Base-by-base conservation (phyloP, 169 alveolate species). In the Plasmodium reichenowi region DNA sequence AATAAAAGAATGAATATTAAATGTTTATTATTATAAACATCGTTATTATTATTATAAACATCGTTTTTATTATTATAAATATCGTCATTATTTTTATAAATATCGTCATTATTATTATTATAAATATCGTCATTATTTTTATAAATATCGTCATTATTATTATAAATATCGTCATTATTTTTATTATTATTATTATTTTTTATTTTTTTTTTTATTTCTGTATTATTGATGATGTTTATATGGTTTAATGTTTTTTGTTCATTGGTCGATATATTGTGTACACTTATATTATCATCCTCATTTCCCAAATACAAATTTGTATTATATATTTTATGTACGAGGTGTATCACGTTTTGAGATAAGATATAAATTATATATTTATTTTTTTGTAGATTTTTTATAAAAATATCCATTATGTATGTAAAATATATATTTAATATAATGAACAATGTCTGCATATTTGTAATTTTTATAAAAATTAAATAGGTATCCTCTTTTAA, bases 351-450 rank as follows among this genome's bases (percentile, higher is more conserved):
- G 3, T 78, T 78, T 32, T 66, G 70, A 9, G 71, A 10, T 13
- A 78, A 15, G 4, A 52, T 24, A 60, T 64, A 78, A 70, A 78
- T 6, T 3, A 45, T 24, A 15, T 64, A n/a, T 45, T 66, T 78
- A 22, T 32, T 48, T 70, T 78, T 67, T 7, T 6, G 3, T 2
- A 15, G 2, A 48, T 54, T 47, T 26, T 78, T 59, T 3, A 78
- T 5, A 70, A 78, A 10, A 20, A 38, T n/a, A 10, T 78, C 74
- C 50, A 67, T 29, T 17, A 78, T 29, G 26, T 17, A 45, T 20
- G 89, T 78, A 78, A 78, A 78, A 45, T 66, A 78, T 12, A 78
- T 45, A 17, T 48, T 64, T 32, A 78, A 12, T 13, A 78, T 15
- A 9, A 78, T 78, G 47, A 64, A 78, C 7, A 78, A 47, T 17